These are phyloP conservation scores for Coemansia sp. DNA, from an alignment of 192 early-diverging fungal species.

Conservation along the genomic window DNA sequence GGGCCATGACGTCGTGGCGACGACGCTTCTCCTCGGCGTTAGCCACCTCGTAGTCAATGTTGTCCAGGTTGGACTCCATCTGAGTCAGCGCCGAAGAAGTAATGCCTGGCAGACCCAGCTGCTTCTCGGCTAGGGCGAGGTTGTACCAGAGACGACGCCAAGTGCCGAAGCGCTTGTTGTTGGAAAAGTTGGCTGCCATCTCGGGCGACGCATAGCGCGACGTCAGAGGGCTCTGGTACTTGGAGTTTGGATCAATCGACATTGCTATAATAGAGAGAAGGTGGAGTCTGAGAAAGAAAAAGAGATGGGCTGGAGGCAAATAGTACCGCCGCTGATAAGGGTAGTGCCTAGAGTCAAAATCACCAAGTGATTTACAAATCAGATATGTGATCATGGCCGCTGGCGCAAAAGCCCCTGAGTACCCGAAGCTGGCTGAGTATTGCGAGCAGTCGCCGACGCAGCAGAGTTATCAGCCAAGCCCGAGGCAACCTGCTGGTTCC, in stretches of 20 bases:
- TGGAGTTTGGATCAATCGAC: conserved; percentile 60
- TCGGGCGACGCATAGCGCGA: conserved; percentile 95
- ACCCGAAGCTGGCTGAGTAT: conserved; percentile 2
- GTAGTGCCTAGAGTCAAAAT: neutral
- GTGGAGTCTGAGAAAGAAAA: neutral
- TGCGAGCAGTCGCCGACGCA: conserved; percentile 22
- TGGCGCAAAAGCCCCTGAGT: conserved; percentile 17
- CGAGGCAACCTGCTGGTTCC: conserved; percentile 75
- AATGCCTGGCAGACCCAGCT: conserved; percentile 87
- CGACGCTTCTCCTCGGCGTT: conserved; percentile 88
- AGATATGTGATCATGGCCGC: conserved; percentile 16
- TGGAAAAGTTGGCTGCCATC: conserved; percentile 95
- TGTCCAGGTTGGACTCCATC: conserved; percentile 82
- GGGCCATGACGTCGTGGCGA: conserved; percentile 99
- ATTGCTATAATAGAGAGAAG: conserved; percentile 1
- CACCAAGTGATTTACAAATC: neutral
- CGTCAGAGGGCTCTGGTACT: conserved; percentile 94
- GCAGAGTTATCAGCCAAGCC: conserved; percentile 34
- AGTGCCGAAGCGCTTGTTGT: conserved; percentile 92
- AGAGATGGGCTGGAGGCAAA: conserved; percentile 1
- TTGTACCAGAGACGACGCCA: conserved; percentile 96
- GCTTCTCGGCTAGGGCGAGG: conserved; percentile 88
- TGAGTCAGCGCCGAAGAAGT: conserved; percentile 80
- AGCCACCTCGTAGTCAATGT: conserved; percentile 90
- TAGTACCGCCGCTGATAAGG: neutral